Conservation (phyloP, 805 yeast genomes). For the Danielia oregonensis region DNA sequence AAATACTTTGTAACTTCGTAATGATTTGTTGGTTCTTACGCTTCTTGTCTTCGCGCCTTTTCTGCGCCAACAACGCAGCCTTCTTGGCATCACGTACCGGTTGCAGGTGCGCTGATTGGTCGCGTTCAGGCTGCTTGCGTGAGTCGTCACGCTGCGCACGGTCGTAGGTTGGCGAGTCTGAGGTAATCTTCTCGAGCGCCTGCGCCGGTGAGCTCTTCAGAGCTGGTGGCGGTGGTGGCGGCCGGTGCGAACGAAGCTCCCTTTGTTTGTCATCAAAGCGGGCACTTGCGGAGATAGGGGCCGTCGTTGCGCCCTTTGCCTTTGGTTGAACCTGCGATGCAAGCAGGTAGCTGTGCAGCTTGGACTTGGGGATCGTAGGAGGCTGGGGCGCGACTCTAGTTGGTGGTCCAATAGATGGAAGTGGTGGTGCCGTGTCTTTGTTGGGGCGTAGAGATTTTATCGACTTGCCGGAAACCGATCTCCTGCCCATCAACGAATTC, state of each 20-base stretch:
- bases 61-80: conserved; percentile 55
- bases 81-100: conserved; percentile 49
- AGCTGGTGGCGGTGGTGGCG: conserved; percentile 43
- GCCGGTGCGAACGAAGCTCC: conserved; percentile 33
- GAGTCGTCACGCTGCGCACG: conserved; percentile 4
- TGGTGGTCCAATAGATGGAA: conserved; percentile 7
- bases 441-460: conserved; percentile 27
- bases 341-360: conserved; percentile 38
- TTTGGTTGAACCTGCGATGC: conserved; percentile 23
- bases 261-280: conserved; percentile 19
- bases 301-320: conserved; percentile 31
- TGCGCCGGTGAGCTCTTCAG: conserved; percentile 27
- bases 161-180: conserved; percentile 1
- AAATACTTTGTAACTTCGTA: conserved; percentile 67
- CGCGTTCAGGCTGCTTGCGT: conserved; percentile 6
- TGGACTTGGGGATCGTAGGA: conserved; percentile 35
- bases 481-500: conserved; percentile 21
- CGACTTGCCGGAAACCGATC: conserved; percentile 39
- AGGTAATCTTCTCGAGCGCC: conserved; percentile 16
- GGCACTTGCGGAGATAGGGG: conserved; percentile 31
- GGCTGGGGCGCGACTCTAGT: conserved; percentile 8
- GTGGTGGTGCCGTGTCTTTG: conserved; percentile 16
- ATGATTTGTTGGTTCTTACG: conserved; percentile 69
- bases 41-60: conserved; percentile 76
- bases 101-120: conserved; percentile 19